Base-by-base conservation (phyloP, 2,329 filamentous ascomycete genomes). In the Cercospora zeae-maydis region DNA sequence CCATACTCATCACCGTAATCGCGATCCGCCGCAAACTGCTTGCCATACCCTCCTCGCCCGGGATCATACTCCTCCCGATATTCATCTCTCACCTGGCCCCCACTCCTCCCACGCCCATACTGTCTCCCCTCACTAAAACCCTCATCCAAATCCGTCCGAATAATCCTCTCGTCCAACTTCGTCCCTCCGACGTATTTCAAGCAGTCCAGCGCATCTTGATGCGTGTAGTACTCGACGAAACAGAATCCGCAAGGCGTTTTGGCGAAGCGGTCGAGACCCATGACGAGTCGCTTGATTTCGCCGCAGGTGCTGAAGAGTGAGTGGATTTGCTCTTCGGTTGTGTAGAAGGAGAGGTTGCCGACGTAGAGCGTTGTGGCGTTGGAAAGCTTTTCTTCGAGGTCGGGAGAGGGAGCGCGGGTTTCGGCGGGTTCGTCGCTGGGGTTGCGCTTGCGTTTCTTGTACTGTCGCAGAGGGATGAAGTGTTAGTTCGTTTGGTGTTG, bases 161-260 rank as follows among this genome's bases (percentile, higher is more conserved):
- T 97, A 74, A 99, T 89, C 71, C 95, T 88, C 83, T 99, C 95
- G 77, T 99, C 95, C 51, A 99, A 85, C 81, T 99, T 99, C 36
- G 95, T 99, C 62, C 95, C 95, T 61, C 95, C 95, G 73, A 99
- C 89, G 76, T 98, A 99, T 80, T 98, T 99, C 88, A 99, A 88
- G 79, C 93, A 98, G 77, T 99, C 95, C 55, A 99, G 84, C 8
- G 95, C 95, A 77, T 99, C 95, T 75, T 96, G 89, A 77, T 98
- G 95, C 31, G 89, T 97, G 81, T 97, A 98, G 81, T 99, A 99
- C 79, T 99, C 95, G 73, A 99, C 95, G 75, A 99, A 99, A 83
- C 95, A 99, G 83, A 99, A 99, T 42, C 95, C 95, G 78, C 95
- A 99, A 1, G 95, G 95, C 0, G 95, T 99, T 82, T 99, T 99